Conservation (phyloP, 2,329 filamentous ascomycete species). For the Fonsecaea multimorphosa region DNA sequence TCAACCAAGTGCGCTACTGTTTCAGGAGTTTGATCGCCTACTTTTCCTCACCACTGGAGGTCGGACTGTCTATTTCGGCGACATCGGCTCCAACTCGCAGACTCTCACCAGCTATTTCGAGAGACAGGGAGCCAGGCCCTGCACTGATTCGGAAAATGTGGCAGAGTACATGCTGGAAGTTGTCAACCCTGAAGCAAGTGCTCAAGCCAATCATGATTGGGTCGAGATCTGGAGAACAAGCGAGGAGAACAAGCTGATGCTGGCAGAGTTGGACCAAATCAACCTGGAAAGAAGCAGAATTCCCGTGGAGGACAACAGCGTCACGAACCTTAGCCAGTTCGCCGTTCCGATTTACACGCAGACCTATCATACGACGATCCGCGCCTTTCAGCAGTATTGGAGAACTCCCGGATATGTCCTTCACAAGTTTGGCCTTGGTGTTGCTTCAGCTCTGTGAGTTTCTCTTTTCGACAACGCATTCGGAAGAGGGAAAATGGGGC, state of each 20-base stretch:
- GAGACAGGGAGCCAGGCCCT: constrained; percentile 57
- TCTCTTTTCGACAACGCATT: constrained; percentile 67
- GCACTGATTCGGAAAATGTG: constrained; percentile 73
- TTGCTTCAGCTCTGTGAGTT: constrained; percentile 70
- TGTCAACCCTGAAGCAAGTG: constrained; percentile 61
- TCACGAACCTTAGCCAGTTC: constrained; percentile 65
- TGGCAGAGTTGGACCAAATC: constrained; percentile 62
- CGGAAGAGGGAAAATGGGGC: constrained; percentile 48
- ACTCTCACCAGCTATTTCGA: constrained; percentile 75
- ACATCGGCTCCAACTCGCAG: constrained; percentile 68
- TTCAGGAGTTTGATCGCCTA: constrained; percentile 69
- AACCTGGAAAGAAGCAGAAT: constrained; percentile 42
- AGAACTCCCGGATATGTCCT: constrained; percentile 83
- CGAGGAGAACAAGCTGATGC: constrained; percentile 61
- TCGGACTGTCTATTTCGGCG: constrained; percentile 75
- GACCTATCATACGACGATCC: constrained; percentile 68
- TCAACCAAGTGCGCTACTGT: constrained; percentile 61
- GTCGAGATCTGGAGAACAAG: constrained; percentile 65
- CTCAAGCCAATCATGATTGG: constrained; percentile 69
- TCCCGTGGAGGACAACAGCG: constrained; percentile 64
- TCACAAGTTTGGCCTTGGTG: constrained; percentile 75
- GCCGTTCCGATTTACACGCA: constrained; percentile 75
- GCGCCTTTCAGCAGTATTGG: constrained; percentile 92
- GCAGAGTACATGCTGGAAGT: constrained; percentile 61
- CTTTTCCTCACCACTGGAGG: constrained; percentile 78